These are phyloP conservation scores for Suillus subluteus DNA, from an alignment of 768 basidiomycete genomes.

Conservation along the genomic window DNA sequence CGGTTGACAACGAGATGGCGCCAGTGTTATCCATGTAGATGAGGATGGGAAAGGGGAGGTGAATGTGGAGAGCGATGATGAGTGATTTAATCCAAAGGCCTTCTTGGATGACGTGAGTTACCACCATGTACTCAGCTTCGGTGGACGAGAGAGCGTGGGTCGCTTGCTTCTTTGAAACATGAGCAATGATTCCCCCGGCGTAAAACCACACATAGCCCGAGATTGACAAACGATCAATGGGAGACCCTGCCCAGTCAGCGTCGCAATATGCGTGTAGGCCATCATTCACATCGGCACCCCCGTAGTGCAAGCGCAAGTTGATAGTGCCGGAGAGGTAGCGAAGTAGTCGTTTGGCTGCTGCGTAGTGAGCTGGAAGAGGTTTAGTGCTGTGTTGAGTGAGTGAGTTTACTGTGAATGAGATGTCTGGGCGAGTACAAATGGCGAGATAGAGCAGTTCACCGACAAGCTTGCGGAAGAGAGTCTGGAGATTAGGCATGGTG, in stretches of 20 bases:
- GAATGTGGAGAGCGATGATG: neutral
- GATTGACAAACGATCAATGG: too few species aligned
- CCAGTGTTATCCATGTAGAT: neutral
- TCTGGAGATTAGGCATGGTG: too few species aligned
- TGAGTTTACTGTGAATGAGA: too few species aligned
- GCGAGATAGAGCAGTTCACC: too few species aligned
- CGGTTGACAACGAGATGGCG: neutral
- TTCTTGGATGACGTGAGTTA: constrained; percentile 10
- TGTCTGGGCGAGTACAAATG: too few species aligned
- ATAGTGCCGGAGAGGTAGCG: constrained; percentile 29
- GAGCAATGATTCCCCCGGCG: neutral
- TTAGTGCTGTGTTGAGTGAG: too few species aligned
- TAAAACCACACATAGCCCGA: too few species aligned
- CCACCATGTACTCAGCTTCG: constrained; percentile 31
- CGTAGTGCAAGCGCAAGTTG: neutral
- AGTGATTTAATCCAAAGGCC: neutral
- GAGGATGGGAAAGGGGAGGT: rapidly evolving
- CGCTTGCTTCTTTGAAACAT: constrained; percentile 16
- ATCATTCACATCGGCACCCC: neutral
- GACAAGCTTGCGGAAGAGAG: too few species aligned
- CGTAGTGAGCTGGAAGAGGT: neutral
- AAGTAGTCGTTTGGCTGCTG: constrained; percentile 23
- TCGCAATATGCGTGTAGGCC: neutral
- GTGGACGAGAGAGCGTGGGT: constrained; percentile 23
- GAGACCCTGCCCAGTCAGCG: too few species aligned